phyloP scores from a whole-genome alignment of 306 rosid genomes.

The Casuarina cunninghamiana region DNA sequence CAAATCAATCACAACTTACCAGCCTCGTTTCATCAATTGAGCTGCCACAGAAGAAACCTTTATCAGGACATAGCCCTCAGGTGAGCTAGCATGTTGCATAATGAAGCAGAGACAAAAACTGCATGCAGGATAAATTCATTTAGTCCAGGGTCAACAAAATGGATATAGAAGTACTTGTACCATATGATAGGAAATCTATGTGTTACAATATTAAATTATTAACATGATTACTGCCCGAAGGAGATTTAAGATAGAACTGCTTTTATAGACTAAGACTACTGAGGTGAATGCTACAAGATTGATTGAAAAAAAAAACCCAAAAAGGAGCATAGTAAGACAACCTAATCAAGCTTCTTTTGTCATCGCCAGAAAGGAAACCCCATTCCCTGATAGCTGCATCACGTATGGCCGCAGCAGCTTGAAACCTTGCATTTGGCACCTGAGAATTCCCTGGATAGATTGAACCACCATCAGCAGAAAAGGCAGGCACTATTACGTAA shows the following conservation, averaged over 20 bases:
- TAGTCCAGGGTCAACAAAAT: conserved; percentile 28
- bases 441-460: conserved; percentile 70
- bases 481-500: background rate
- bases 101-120: conserved; percentile 80
- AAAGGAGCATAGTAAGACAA: conserved; percentile 19
- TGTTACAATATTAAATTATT: background rate
- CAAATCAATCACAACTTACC: conserved; percentile 50
- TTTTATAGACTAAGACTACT: background rate
- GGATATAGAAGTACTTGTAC: conserved; percentile 9
- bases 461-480: conserved; percentile 33
- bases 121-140: conserved; percentile 41
- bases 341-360: conserved; percentile 81
- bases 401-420: conserved; percentile 87
- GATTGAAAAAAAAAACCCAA: background rate
- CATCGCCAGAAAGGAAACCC: conserved; percentile 69
- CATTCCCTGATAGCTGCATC: conserved; percentile 97
- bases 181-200: conserved; percentile 2
- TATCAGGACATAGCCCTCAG: conserved; percentile 76
- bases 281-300: background rate
- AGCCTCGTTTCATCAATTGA: conserved; percentile 95
- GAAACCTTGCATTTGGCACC: conserved; percentile 84
- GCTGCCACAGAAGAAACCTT: conserved; percentile 94
- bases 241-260: background rate
- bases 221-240: background rate
- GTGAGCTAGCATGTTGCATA: conserved; percentile 83